A percentile compares a stretch with the other conserved stretches of the same genome.
Evolutionary conservation across 2,329 filamentous ascomycete genomes (phyloP).

Genomic region (Elsinoe fawcettii): DNA sequence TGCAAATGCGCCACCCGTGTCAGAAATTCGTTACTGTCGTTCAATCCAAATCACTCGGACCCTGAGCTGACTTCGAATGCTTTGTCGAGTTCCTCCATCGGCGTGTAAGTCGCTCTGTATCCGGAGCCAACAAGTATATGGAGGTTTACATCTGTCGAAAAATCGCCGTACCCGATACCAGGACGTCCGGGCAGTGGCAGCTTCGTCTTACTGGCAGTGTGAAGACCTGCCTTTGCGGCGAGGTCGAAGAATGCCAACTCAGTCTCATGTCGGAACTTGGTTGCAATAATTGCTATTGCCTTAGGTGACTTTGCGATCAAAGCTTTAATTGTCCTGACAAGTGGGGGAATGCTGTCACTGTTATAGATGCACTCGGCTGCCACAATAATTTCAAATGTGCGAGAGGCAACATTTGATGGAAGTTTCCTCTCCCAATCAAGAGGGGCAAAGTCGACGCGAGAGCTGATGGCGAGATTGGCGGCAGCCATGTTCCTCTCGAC

Average conservation of each 20-base stretch:
- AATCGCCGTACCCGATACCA: conserved; percentile 31
- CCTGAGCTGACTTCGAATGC: conserved; percentile 15
- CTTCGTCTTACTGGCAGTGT: conserved; percentile 25
- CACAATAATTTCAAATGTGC: conserved; percentile 52
- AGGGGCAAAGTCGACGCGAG: conserved; percentile 41
- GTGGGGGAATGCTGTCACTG: conserved; percentile 54
- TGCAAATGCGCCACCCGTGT: conserved; percentile 10
- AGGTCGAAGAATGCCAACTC: conserved; percentile 60
- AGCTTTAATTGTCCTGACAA: conserved; percentile 50
- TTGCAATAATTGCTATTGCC: conserved; percentile 50
- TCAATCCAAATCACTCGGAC: conserved; percentile 5
- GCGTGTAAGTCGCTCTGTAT: conserved; percentile 8
- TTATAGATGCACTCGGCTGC: conserved; percentile 71
- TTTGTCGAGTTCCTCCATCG: neutral
- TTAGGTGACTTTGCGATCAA: conserved; percentile 43
- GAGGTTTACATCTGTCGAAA: conserved; percentile 29
- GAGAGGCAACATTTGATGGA: conserved; percentile 29
- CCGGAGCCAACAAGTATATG: conserved; percentile 21
- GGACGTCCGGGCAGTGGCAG: conserved; percentile 28
- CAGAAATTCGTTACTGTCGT: conserved; percentile 6
- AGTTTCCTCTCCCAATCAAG: conserved; percentile 58
- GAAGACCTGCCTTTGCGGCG: conserved; percentile 35
- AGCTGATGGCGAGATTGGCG: conserved; percentile 37
- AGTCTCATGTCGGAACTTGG: conserved; percentile 60
- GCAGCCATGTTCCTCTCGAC: conserved; percentile 47